Base-by-base conservation (phyloP, 2,329 filamentous ascomycete genomes). In the Plectosphaerella sp. region DNA sequence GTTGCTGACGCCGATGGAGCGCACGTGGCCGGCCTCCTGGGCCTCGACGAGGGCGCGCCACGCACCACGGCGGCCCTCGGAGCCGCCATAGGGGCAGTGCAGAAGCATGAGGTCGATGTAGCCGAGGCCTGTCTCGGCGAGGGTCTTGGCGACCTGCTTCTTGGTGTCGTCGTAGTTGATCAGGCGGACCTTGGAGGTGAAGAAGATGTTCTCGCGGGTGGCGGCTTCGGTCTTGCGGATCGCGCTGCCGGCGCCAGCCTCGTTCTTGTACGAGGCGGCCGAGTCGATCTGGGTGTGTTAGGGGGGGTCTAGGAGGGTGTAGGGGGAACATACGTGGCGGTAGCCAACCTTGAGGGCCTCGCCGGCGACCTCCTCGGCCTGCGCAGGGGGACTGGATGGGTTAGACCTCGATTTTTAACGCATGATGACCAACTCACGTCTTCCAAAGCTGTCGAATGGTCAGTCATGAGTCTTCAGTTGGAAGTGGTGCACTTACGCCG, bases 21-120 rank as follows among this genome's bases (percentile, higher is more conserved):
- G 75, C 35, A 86, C 71, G 61, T 84, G 83, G 47, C 82, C 83
- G 45, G 75, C 79, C 52, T 84, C 80, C 39, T 83, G 79, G 10
- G 76, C 76, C 63, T 86, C 82, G n/a, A 85, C 82, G 5, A 87
- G 74, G 3, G 80, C 83, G 50, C 71, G 75, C 83, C 83, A 87
- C 2, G 79, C 76, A 14, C 73, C 82, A 61, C 83, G 84, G 57
- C 83, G 77, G 47, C 65, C 72, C 16, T 70, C 72, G 1, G 74
- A 67, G 2, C 82, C 83, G 42, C 82, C 82, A 59, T 82, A 84
- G 0, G 83, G 83, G 1, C 78, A 71, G 64, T 87, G 83, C 50
- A 86, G 76, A 18, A 87, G 76, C 66, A 80, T 79, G 52, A 89
- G 75, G 61, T 90, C 86, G 56, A 89, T 76, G 65, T 89, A 89